A percentile compares a stretch with the other conserved stretches of the same genome.
Evolutionary conservation across 1,284 basidiomycete genomes (phyloP).

Genomic region (Ganoderma sinense): DNA sequence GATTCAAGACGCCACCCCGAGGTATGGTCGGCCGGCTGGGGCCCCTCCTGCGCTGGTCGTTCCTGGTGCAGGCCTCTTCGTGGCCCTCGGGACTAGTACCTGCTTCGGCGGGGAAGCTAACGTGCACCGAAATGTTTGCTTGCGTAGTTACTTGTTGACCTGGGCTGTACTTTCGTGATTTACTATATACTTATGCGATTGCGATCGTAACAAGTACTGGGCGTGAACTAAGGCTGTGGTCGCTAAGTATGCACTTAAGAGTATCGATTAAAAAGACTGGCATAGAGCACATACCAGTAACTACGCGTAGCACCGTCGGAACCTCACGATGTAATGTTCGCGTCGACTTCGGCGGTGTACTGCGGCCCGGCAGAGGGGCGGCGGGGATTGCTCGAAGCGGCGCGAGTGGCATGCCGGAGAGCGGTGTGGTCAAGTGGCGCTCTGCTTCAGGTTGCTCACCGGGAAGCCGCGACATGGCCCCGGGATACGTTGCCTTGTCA

Average conservation of each 20-base stretch:
- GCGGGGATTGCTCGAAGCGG: conserved; percentile 18
- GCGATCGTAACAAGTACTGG: too few species aligned
- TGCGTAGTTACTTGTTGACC: neutral
- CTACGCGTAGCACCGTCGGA: neutral
- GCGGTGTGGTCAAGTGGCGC: conserved; percentile 12
- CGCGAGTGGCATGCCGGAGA: conserved; percentile 15
- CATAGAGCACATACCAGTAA: neutral
- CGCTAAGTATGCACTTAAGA: too few species aligned
- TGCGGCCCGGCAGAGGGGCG: conserved; percentile 9
- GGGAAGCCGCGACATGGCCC: neutral
- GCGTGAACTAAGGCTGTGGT: too few species aligned
- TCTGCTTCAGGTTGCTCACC: conserved; percentile 3
- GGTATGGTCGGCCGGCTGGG: too few species aligned
- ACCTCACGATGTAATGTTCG: conserved; percentile 14
- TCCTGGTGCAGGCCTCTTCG: too few species aligned
- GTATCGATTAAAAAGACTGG: too few species aligned
- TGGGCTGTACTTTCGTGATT: neutral
- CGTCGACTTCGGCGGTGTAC: conserved; percentile 12
- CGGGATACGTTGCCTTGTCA: neutral
- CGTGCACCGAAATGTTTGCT: conserved; percentile 13
- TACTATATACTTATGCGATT: neutral
- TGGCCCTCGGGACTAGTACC: conserved; percentile 20
- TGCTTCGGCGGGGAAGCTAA: conserved; percentile 21
- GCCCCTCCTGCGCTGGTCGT: too few species aligned
- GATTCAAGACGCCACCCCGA: conserved; percentile 21